Evolutionary conservation across 2,329 filamentous ascomycete genomes (phyloP), one percentile per base, ranked within the genome.

Genomic region (Cryphonectria nitschkei): DNA sequence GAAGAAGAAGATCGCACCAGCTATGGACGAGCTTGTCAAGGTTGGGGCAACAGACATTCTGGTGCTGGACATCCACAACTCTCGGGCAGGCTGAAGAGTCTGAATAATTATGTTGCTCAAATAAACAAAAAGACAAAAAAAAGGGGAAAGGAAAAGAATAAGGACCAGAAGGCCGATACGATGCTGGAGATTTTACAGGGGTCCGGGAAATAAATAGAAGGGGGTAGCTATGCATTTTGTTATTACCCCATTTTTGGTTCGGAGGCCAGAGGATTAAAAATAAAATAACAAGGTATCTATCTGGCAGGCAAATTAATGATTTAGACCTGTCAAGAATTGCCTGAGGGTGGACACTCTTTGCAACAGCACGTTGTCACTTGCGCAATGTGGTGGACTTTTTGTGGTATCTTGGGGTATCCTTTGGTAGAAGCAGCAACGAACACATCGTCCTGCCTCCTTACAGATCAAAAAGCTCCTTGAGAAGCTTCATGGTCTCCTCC

Each of bases 1-100:
- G 84, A 93, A 93, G 84, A 95, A 93, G 84, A 88, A 88, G 77
- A 92, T 97, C 77, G 94, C 94, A 2, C 85, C 89, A 8, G 93
- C 92, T 52, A 98, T 98, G 95, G 95, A 98, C 80, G 87, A 93
- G 76, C 80, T 97, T 78, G 90, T 87, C 43, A 88, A 87, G 77
- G 87, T 92, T 39, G 94, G 94, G 2, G 95, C 94, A 1, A 89
- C 90, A 68, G 95, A 98, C 80, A 94, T 98, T 74, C 81, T 98
- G 76, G 93, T 97, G 32, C 85, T 95, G 68, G 91, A 93, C 79
- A 94, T 98, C 77, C 92, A 93, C 80, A 98, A 98, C 82, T 77
- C 77, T n/a, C 74, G 78, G 19, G 69, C 67, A 2, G 43, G 65
- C 37, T 73, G 32, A 65, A 63, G 34, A n/a, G 22, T 34, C 22